Percentiles rank a stretch among this genome's conserved stretches.
Conservation (phyloP, 2,329 filamentous ascomycete genomes). For the Cadophora luteo-olivacea region DNA sequence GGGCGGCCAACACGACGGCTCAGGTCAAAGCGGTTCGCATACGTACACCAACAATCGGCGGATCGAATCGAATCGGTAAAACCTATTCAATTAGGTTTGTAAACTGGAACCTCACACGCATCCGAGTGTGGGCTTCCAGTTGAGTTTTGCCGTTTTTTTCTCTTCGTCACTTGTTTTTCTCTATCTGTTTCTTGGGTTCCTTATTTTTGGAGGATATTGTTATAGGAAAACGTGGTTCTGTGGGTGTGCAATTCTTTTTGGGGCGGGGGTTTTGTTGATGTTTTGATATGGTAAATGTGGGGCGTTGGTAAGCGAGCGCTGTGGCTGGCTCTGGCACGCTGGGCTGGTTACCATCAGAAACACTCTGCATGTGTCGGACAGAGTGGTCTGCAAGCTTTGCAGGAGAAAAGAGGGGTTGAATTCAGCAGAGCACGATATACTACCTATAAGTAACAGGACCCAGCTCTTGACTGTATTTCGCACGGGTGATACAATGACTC, state of each 20-base stretch:
- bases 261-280: background rate
- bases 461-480: no score
- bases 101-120: constrained; percentile 11
- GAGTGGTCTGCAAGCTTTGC: no score
- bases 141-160: background rate
- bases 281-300: background rate
- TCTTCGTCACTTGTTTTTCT: background rate
- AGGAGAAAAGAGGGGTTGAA: no score
- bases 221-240: no score
- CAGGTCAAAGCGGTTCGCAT: background rate
- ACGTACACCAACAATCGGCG: background rate
- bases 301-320: background rate
- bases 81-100: constrained; percentile 5
- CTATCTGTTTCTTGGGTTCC: background rate
- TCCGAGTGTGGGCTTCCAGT: constrained; percentile 13
- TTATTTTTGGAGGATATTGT: background rate
- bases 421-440: no score
- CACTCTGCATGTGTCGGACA: no score
- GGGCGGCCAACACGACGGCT: background rate
- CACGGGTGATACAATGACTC: no score
- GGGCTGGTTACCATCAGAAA: no score
- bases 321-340: background rate
- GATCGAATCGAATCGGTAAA: background rate
- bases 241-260: background rate
- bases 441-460: no score